A percentile compares a stretch with the other conserved stretches of the same genome.
These are phyloP conservation scores for Aspergillus japonicus DNA, from an alignment of 2,329 filamentous ascomycete genomes.

Conservation along the genomic window DNA sequence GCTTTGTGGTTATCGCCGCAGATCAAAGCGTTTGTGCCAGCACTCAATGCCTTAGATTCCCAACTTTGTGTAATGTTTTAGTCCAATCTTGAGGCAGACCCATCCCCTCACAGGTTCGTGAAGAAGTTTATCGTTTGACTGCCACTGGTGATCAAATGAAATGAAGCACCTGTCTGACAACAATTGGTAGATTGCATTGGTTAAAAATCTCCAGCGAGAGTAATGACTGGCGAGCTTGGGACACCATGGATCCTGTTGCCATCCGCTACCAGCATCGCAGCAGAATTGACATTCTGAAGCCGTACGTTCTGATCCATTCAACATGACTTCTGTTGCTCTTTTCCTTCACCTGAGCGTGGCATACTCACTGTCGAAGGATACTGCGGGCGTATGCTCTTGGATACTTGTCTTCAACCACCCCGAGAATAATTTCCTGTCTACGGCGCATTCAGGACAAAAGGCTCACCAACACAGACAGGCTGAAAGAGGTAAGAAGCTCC, in stretches of 20 bases:
- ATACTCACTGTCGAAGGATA: slow-evolving; percentile 26
- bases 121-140: neutral
- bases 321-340: slow-evolving; percentile 4
- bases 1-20: slow-evolving; percentile 1
- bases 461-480: slow-evolving; percentile 32
- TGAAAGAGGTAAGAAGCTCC: slow-evolving; percentile 35
- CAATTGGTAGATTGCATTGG: neutral
- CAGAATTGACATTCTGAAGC: slow-evolving; percentile 29
- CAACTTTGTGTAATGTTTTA: neutral
- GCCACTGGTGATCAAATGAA: neutral
- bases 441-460: slow-evolving; percentile 35
- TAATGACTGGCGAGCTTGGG: slow-evolving; percentile 25
- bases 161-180: neutral
- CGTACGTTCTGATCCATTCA: slow-evolving; percentile 29
- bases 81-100: neutral
- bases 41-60: slow-evolving; percentile 7
- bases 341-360: neutral
- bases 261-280: slow-evolving; percentile 24
- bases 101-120: neutral
- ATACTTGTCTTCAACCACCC: slow-evolving; percentile 49
- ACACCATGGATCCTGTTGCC: slow-evolving; percentile 29
- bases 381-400: slow-evolving; percentile 50
- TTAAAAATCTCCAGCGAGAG: slow-evolving; percentile 10
- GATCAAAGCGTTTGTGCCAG: slow-evolving; percentile 8
- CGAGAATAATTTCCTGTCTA: slow-evolving; percentile 44